These are phyloP conservation scores for Solanum chiquidenum DNA, from an alignment of 257 asterid species.

Conservation along the genomic window DNA sequence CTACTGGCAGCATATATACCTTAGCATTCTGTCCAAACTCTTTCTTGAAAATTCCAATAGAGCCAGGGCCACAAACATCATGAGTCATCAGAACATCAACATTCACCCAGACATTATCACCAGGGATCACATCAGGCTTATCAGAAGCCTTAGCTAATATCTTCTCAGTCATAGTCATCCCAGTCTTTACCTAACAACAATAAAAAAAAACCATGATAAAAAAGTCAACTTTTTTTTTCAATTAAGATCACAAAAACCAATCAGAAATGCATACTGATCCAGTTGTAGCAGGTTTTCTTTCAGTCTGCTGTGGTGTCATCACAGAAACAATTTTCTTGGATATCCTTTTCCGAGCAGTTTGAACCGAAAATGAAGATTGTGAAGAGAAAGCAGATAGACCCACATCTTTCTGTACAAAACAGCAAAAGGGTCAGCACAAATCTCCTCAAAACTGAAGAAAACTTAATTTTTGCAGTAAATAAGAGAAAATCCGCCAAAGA, in stretches of 20 bases:
- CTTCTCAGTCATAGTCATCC: slow-evolving; percentile 94
- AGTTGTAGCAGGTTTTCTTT: slow-evolving; percentile 63
- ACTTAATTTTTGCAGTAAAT: not conserved
- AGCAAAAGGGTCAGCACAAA: not conserved
- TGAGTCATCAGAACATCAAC: slow-evolving; percentile 93
- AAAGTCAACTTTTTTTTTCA: not conserved
- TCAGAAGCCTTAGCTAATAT: slow-evolving; percentile 83
- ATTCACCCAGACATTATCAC: slow-evolving; percentile 90
- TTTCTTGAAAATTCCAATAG: slow-evolving; percentile 76
- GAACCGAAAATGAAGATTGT: slow-evolving; percentile 29
- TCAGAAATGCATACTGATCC: slow-evolving; percentile 41
- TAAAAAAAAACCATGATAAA: not conserved
- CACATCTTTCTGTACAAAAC: slow-evolving; percentile 46
- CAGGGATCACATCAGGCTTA: slow-evolving; percentile 67
- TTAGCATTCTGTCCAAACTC: slow-evolving; percentile 91
- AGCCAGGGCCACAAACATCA: slow-evolving; percentile 93
- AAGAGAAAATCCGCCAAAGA: not conserved
- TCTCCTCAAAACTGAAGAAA: not conserved
- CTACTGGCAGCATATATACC: slow-evolving; percentile 28
- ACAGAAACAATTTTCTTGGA: slow-evolving; percentile 58
- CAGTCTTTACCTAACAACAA: slow-evolving; percentile 63
- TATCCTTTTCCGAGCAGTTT: slow-evolving; percentile 29
- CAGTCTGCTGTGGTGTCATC: slow-evolving; percentile 78
- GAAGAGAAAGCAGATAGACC: slow-evolving; percentile 36
- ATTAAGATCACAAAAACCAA: not conserved